Percentiles rank a stretch among this genome's conserved stretches.
Conservation (phyloP, 768 basidiomycete genomes). For the Mrakia blollopis region DNA sequence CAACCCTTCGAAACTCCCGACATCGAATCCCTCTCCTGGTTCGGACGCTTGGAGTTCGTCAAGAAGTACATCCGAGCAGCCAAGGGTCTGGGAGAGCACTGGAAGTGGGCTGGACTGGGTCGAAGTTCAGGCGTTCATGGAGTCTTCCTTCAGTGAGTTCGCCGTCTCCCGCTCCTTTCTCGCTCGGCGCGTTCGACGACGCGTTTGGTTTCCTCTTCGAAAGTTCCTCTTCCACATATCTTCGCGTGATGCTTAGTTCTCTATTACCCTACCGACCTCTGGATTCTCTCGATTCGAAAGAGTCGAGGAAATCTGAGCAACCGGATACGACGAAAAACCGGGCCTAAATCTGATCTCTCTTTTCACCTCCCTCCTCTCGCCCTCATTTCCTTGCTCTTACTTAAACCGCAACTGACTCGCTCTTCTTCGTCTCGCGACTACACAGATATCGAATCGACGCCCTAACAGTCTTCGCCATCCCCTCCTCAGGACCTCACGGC, state of each 20-base stretch:
- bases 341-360: neutral
- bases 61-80: conserved; percentile 48
- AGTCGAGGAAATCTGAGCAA: conserved; percentile 34
- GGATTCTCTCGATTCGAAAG: neutral
- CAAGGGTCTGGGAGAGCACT: conserved; percentile 54
- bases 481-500: conserved; percentile 86
- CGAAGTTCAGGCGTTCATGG: conserved; percentile 30
- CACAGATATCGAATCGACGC: conserved; percentile 87
- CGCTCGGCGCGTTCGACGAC: neutral
- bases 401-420: neutral
- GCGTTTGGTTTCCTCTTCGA: neutral
- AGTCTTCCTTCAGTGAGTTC: conserved; percentile 31
- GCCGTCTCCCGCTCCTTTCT: neutral
- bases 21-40: neutral
- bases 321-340: conserved; percentile 50
- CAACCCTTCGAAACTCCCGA: conserved; percentile 45
- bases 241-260: conserved; percentile 10
- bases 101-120: conserved; percentile 29
- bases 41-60: neutral
- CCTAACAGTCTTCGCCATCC: conserved; percentile 80
- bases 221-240: neutral
- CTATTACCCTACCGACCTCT: conserved; percentile 22
- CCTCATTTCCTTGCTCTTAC: neutral
- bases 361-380: neutral
- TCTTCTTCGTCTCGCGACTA: neutral